Conservation (phyloP, 768 basidiomycete species). For the Fistulinella prunicolor region DNA sequence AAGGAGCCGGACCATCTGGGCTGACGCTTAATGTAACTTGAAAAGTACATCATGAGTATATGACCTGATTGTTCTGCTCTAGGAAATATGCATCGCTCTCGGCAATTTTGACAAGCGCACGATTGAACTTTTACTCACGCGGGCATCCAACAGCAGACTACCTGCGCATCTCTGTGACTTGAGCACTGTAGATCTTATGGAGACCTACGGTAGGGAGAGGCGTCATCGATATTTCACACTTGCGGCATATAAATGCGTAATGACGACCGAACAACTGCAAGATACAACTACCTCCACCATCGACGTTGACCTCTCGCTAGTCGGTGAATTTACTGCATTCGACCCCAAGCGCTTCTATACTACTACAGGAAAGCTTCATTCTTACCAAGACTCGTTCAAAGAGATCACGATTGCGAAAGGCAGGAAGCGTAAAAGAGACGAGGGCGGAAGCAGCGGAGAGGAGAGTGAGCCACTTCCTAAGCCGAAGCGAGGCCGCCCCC, state of each 20-base stretch:
- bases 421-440: slow-evolving; percentile 34
- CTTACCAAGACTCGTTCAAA: slow-evolving; percentile 52
- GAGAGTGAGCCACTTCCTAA: slow-evolving; percentile 20
- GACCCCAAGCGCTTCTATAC: slow-evolving; percentile 55
- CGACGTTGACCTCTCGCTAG: slow-evolving; percentile 45
- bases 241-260: slow-evolving; percentile 60
- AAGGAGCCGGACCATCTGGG: slow-evolving; percentile 63
- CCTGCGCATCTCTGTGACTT: slow-evolving; percentile 74
- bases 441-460: slow-evolving; percentile 18
- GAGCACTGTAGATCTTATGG: slow-evolving; percentile 68
- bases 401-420: slow-evolving; percentile 18
- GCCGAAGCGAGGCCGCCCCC: slow-evolving; percentile 55
- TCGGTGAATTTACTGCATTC: slow-evolving; percentile 53
- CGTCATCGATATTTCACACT: slow-evolving; percentile 82
- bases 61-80: slow-evolving; percentile 8
- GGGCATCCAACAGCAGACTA: slow-evolving; percentile 59
- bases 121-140: slow-evolving; percentile 73
- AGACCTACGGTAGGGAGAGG: slow-evolving; percentile 81
- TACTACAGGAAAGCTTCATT: slow-evolving; percentile 37
- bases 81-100: slow-evolving; percentile 65
- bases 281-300: slow-evolving; percentile 41
- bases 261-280: slow-evolving; percentile 64
- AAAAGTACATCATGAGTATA: not conserved
- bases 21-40: slow-evolving; percentile 65
- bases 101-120: slow-evolving; percentile 77